Evolutionary conservation across 139 green algal species (phyloP).

Genomic region (Chlamydomonas asymmetrica): DNA sequence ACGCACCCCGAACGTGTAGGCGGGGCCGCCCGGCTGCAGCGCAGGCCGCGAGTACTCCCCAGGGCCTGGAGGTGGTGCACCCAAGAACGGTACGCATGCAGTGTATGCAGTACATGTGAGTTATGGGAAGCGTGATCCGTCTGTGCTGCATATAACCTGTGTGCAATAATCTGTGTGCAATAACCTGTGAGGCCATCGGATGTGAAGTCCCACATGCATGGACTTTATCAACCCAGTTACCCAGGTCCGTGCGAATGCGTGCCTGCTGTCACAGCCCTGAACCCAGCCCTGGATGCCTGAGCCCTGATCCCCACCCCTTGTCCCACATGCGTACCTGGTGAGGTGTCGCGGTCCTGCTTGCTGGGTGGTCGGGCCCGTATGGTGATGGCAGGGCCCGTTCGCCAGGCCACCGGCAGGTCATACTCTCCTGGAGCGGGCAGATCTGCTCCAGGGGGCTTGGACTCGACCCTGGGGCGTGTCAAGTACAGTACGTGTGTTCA

Average conservation of each 20-base stretch:
- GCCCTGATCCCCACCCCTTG: no score
- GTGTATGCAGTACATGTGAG: not conserved
- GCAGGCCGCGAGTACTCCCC: slow-evolving; percentile 8
- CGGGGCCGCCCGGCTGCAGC: no score
- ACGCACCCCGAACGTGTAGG: slow-evolving; percentile 12
- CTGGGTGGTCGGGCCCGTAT: slow-evolving; percentile 5
- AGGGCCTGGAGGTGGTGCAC: slow-evolving; percentile 16
- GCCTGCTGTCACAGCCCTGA: no score
- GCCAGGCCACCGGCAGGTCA: slow-evolving; percentile 32
- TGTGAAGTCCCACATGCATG: no score
- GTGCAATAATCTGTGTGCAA: slow-evolving; percentile 8
- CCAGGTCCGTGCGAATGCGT: no score
- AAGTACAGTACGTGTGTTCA: no score
- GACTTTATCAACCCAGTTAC: no score
- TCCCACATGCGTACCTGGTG: no score
- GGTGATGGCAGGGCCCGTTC: slow-evolving; percentile 20
- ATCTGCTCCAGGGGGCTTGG: slow-evolving; percentile 8
- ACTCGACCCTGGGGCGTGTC: slow-evolving; percentile 14
- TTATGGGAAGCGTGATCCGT: not conserved
- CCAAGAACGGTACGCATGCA: slow-evolving; percentile 14
- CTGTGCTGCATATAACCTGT: not conserved
- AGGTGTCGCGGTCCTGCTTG: no score
- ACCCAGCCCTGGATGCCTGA: no score
- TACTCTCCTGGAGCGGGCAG: slow-evolving; percentile 39
- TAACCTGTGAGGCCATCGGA: no score